Evolutionary conservation across 2,329 filamentous ascomycete genomes (phyloP), one percentile per base, ranked within the genome.

Genomic region (Teratosphaeria gauchensis): DNA sequence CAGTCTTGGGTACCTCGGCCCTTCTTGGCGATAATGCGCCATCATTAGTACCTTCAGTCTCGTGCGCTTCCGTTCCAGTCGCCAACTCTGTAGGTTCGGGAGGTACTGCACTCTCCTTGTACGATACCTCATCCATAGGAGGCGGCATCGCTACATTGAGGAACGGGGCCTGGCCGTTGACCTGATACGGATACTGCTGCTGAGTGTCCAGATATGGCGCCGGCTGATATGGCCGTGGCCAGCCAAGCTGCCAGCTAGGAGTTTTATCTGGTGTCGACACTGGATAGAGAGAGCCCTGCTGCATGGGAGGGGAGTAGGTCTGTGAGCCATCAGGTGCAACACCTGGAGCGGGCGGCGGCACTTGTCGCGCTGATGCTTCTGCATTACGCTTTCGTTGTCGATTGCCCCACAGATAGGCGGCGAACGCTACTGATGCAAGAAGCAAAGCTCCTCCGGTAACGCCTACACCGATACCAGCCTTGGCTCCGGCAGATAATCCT

Each of bases 401-500:
- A 55, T 59, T 63, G 24, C 60, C 61, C 42, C 56, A 56, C 30
- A 62, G 57, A 33, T 60, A 61, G 32, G 62, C 24, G 12, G 53
- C 33, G 35, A 67, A 19, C 3, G 53, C 60, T 14, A 64, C 35
- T 21, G 57, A 58, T 16, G 62, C 59, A 28, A 65, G n/a, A 28
- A 68, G 54, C n/a, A 58, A 54, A 28, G 64, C 59, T 28, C 62
- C 64, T 24, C 62, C 64, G 16, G 54, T 65, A 9, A 63, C 61
- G 11, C 65, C 66, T 2, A 65, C 63, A 12, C 65, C 67, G 14
- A 68, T 65, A 35, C 66, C 67, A 6, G 57, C 59, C 60, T 65
- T 64, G 7, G 66, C 62, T n/a, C 63, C 64, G 0, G 58, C 60
- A 12, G 65, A 62, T 7, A 69, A 59, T 12, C 60, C 57, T 55